A percentile compares a stretch with the other conserved stretches of the same genome.
Conservation (phyloP, 768 basidiomycete species). For the Lepiota subincarnata region DNA sequence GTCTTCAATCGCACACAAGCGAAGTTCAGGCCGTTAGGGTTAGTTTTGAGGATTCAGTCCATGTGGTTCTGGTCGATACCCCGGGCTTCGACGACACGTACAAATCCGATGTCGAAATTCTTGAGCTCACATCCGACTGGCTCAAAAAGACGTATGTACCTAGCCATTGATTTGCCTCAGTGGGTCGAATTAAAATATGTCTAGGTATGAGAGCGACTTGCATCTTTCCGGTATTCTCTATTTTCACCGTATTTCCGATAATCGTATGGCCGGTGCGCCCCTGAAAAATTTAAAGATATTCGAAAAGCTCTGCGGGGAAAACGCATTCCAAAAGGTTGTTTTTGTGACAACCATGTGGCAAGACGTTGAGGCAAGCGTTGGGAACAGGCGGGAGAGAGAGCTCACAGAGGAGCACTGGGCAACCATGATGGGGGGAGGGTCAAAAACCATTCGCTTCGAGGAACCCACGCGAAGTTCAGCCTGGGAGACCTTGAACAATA, state of each 20-base stretch:
- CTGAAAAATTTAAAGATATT: slow-evolving; percentile 48
- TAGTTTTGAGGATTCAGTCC: background rate
- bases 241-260: slow-evolving; percentile 51
- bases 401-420: slow-evolving; percentile 18
- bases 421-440: slow-evolving; percentile 11
- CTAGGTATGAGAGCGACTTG: background rate
- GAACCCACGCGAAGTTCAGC: slow-evolving; percentile 6
- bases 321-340: slow-evolving; percentile 43
- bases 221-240: slow-evolving; percentile 20
- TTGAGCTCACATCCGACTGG: slow-evolving; percentile 22
- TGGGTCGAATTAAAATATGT: background rate
- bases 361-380: background rate
- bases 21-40: background rate
- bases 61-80: slow-evolving; percentile 5
- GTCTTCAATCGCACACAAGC: background rate
- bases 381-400: slow-evolving; percentile 16
- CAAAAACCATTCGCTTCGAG: slow-evolving; percentile 11
- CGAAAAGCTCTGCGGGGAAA: slow-evolving; percentile 47
- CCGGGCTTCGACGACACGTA: slow-evolving; percentile 22
- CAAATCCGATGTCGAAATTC: slow-evolving; percentile 19
- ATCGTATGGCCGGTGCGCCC: slow-evolving; percentile 45
- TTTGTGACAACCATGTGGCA: slow-evolving; percentile 54
- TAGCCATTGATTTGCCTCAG: background rate
- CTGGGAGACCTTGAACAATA: slow-evolving; percentile 10
- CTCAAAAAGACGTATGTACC: slow-evolving; percentile 19